A percentile compares a stretch with the other conserved stretches of the same genome.
Evolutionary conservation across 805 yeast genomes (phyloP).

Genomic region (Ascoidea tarda): DNA sequence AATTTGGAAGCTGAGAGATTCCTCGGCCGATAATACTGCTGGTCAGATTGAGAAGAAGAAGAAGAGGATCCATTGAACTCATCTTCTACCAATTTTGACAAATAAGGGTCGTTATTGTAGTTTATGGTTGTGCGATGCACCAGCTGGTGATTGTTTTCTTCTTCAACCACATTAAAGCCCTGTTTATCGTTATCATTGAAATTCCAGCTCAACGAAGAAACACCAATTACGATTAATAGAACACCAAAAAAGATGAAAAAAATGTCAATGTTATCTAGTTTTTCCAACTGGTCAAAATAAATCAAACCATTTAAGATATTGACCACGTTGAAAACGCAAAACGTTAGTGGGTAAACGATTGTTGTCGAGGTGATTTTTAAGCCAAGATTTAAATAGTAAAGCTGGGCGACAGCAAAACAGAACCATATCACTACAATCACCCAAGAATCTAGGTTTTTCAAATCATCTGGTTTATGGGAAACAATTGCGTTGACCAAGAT

Average conservation of each 20-base stretch:
- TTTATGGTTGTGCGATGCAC: background rate
- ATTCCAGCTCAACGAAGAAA: slow-evolving; percentile 48
- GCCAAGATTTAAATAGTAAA: slow-evolving; percentile 63
- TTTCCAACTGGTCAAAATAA: slow-evolving; percentile 35
- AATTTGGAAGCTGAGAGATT: too few relatives aligned
- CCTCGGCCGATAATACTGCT: background rate
- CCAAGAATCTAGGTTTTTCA: slow-evolving; percentile 30
- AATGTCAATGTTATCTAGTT: slow-evolving; percentile 20
- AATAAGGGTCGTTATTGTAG: background rate
- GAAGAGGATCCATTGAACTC: background rate
- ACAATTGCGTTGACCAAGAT: slow-evolving; percentile 33
- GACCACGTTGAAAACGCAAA: slow-evolving; percentile 65
- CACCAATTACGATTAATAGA: slow-evolving; percentile 36
- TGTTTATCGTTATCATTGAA: slow-evolving; percentile 20
- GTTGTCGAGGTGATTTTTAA: slow-evolving; percentile 59
- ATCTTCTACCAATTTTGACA: background rate
- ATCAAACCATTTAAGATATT: slow-evolving; percentile 55
- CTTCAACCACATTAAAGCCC: slow-evolving; percentile 4
- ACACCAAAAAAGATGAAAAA: slow-evolving; percentile 36
- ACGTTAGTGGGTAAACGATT: slow-evolving; percentile 70
- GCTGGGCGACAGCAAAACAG: slow-evolving; percentile 52
- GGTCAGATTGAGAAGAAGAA: background rate
- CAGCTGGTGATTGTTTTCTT: background rate
- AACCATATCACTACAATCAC: slow-evolving; percentile 39
- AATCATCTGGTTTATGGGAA: slow-evolving; percentile 21